Percentiles rank a stretch among this genome's conserved stretches.
phyloP scores from a whole-genome alignment of 352 stramenopile genomes.

The Phytophthora fragariaefolia region DNA sequence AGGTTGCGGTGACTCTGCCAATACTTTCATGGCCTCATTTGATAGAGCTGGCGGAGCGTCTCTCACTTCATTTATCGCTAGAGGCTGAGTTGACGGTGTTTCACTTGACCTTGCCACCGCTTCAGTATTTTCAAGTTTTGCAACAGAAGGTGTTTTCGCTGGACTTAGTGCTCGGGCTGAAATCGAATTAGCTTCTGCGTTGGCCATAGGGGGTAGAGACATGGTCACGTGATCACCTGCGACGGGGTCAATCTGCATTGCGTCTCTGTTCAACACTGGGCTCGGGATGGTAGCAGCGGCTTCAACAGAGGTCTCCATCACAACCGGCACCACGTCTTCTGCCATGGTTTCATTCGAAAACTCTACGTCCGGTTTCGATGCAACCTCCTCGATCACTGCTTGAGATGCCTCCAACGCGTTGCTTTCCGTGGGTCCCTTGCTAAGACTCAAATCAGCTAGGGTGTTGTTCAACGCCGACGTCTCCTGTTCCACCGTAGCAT shows the following conservation, averaged over 20 bases:
- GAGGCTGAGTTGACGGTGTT: not conserved
- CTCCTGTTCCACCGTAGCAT: slow-evolving; percentile 15
- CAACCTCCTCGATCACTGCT: not conserved
- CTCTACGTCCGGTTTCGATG: not conserved
- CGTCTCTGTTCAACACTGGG: not conserved
- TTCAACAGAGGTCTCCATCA: not conserved
- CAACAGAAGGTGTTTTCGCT: slow-evolving; percentile 6
- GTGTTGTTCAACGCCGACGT: slow-evolving; percentile 11
- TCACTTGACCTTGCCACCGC: not conserved
- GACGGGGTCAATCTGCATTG: slow-evolving; percentile 1
- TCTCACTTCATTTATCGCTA: not conserved
- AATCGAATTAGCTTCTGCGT: slow-evolving; percentile 16
- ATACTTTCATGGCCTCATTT: slow-evolving; percentile 2
- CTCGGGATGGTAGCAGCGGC: not conserved
- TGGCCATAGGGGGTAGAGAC: not conserved
- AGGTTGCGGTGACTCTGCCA: slow-evolving; percentile 5
- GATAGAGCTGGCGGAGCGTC: no score
- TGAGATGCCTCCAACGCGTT: not conserved
- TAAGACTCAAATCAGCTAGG: slow-evolving; percentile 32
- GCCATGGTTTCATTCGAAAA: not conserved
- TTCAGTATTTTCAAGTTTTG: no score
- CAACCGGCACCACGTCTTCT: not conserved
- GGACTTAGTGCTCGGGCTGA: not conserved
- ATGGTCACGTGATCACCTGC: slow-evolving; percentile 24
- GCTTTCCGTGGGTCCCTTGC: not conserved